Evolutionary conservation across 768 basidiomycete genomes (phyloP).

Genomic region (Pholiota molesta): DNA sequence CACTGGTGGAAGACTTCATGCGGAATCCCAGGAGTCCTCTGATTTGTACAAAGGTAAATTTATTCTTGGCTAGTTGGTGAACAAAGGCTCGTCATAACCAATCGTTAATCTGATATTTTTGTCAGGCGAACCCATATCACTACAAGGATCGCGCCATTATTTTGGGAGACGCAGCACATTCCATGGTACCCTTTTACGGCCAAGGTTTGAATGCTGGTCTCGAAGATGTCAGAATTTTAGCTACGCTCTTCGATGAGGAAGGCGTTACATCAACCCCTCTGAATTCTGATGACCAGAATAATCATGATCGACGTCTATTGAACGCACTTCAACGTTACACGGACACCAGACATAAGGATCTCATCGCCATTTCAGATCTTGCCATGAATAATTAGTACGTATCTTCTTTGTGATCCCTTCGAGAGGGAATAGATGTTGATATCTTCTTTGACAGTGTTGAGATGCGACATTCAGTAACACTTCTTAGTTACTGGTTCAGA

Average conservation of each 20-base stretch:
- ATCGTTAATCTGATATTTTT: constrained; percentile 18
- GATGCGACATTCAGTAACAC: constrained; percentile 93
- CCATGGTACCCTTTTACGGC: constrained; percentile 98
- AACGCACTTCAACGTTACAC: constrained; percentile 80
- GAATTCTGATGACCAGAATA: constrained; percentile 34
- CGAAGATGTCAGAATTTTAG: constrained; percentile 93
- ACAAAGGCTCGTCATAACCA: constrained; percentile 27
- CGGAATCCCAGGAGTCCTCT: constrained; percentile 87
- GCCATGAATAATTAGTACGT: constrained; percentile 98
- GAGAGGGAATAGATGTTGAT: constrained; percentile 19
- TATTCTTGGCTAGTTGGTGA: constrained; percentile 23
- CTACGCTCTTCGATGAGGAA: constrained; percentile 71
- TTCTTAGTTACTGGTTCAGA: constrained; percentile 75
- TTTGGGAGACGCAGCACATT: constrained; percentile 94
- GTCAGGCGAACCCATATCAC: constrained; percentile 85
- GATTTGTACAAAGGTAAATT: constrained; percentile 87
- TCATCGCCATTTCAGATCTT: constrained; percentile 87
- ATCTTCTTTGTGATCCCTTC: constrained; percentile 20
- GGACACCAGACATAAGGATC: constrained; percentile 80
- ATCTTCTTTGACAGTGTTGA: constrained; percentile 64
- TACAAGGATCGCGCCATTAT: constrained; percentile 87
- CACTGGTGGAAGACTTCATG: constrained; percentile 74
- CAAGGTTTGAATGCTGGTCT: constrained; percentile 98
- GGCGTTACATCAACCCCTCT: constrained; percentile 55
- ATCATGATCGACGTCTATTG: constrained; percentile 59